Conservation (phyloP, 768 basidiomycete species). For the Coprinopsis marcescibilis region DNA sequence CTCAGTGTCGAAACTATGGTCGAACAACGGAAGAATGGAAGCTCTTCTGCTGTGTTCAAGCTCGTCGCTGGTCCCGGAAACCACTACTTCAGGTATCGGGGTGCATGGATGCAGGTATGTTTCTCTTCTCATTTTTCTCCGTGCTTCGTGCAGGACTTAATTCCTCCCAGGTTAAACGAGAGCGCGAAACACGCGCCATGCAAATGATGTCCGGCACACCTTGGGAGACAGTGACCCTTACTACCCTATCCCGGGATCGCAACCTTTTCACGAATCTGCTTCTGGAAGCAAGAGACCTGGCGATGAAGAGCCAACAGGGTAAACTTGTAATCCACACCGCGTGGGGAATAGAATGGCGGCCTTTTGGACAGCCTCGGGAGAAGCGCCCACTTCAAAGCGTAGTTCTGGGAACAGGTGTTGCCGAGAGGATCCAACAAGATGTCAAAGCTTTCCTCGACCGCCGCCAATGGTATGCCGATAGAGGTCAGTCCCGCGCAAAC, state of each 20-base stretch:
- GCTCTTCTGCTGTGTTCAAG: constrained; percentile 81
- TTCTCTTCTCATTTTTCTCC: constrained; percentile 1
- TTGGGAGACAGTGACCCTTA: constrained; percentile 96
- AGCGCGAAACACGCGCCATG: constrained; percentile 90
- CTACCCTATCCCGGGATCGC: constrained; percentile 85
- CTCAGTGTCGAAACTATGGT: constrained; percentile 91
- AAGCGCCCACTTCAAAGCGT: constrained; percentile 88
- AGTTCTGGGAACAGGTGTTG: constrained; percentile 75
- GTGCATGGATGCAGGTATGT: constrained; percentile 93
- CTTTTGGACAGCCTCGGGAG: constrained; percentile 86
- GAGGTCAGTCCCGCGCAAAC: constrained; percentile 72
- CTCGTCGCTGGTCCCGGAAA: constrained; percentile 95
- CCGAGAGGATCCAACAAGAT: constrained; percentile 79
- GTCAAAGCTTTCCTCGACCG: constrained; percentile 76
- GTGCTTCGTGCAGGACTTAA: constrained; percentile 2
- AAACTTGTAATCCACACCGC: constrained; percentile 95
- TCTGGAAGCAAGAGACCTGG: constrained; percentile 84
- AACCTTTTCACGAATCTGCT: constrained; percentile 74
- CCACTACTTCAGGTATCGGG: constrained; percentile 85
- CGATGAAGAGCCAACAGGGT: constrained; percentile 81
- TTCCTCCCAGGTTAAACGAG: constrained; percentile 74
- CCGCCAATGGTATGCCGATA: constrained; percentile 91
- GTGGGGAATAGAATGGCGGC: constrained; percentile 95
- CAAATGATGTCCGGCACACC: constrained; percentile 87
- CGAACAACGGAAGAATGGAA: constrained; percentile 87